Conservation (phyloP, 257 asterid species). For the Petunia axillaris region DNA sequence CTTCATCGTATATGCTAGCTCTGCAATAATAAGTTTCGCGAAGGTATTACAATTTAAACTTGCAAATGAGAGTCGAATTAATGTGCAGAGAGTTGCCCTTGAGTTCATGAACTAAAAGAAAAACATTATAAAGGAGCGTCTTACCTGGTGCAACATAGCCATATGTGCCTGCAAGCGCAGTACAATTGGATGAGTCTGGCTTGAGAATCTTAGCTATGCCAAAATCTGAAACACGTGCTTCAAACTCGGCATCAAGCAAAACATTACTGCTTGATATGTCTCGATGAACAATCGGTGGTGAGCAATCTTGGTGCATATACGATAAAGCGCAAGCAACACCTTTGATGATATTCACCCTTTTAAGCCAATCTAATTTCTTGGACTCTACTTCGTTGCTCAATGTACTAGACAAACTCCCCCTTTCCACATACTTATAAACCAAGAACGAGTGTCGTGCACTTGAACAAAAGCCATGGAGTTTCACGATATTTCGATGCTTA, state of each 20-base stretch:
- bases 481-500: slow-evolving; percentile 17
- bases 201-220: not conserved
- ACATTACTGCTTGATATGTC: slow-evolving; percentile 3
- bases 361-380: slow-evolving; percentile 2
- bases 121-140: not conserved
- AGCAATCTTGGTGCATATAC: slow-evolving; percentile 2
- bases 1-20: slow-evolving; percentile 30
- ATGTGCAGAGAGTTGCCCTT: not conserved
- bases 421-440: slow-evolving; percentile 27
- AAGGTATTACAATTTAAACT: not conserved
- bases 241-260: not conserved
- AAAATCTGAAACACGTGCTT: slow-evolving; percentile 3
- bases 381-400: slow-evolving; percentile 10
- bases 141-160: slow-evolving; percentile 11
- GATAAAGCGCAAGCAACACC: slow-evolving; percentile 8
- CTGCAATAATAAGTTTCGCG: slow-evolving; percentile 7
- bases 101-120: not conserved
- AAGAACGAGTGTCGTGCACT: not conserved
- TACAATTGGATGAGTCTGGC: not conserved
- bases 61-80: not conserved
- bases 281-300: slow-evolving; percentile 2
- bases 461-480: slow-evolving; percentile 24
- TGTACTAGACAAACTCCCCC: not conserved
- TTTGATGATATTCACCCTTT: slow-evolving; percentile 15
- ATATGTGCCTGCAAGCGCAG: not conserved